Percentiles rank a stretch among this genome's conserved stretches.
Evolutionary conservation across 176 grass and related monocot genomes (phyloP).

Genomic region (Aegilops bicornis): DNA sequence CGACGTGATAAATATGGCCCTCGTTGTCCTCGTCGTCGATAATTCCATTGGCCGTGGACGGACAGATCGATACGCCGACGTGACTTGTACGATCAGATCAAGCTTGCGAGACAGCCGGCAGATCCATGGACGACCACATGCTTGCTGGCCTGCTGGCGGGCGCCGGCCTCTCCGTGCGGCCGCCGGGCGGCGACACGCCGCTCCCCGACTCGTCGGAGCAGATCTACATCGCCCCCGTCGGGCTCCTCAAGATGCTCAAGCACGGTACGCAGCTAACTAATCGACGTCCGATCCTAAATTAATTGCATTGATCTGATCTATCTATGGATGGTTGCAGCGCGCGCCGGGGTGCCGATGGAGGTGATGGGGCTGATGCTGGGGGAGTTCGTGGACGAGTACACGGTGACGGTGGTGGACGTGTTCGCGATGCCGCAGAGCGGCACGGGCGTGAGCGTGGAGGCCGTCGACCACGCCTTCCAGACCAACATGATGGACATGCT

Average conservation of each 20-base stretch:
- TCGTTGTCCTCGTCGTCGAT: background rate
- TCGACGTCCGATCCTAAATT: background rate
- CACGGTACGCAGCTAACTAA: constrained; percentile 46
- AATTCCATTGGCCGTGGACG: background rate
- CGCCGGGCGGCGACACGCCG: constrained; percentile 32
- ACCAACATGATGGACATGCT: constrained; percentile 99
- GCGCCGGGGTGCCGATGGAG: constrained; percentile 92
- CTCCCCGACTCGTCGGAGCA: constrained; percentile 95
- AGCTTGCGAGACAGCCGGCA: background rate
- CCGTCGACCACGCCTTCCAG: constrained; percentile 94
- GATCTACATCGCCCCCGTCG: constrained; percentile 96
- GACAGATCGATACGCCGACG: background rate
- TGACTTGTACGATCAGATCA: background rate
- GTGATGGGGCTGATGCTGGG: constrained; percentile 97
- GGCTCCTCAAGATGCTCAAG: constrained; percentile 98
- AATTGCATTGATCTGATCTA: background rate
- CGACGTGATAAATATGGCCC: background rate
- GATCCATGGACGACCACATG: background rate
- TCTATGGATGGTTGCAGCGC: constrained; percentile 28
- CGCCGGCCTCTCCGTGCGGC: background rate
- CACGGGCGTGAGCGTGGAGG: constrained; percentile 85
- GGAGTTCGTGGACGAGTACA: constrained; percentile 96
- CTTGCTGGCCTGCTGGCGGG: background rate
- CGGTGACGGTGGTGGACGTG: constrained; percentile 86
- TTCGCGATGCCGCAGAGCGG: constrained; percentile 99